Base-by-base conservation (phyloP, 768 basidiomycete genomes). In the Panaeolus papilionaceus region DNA sequence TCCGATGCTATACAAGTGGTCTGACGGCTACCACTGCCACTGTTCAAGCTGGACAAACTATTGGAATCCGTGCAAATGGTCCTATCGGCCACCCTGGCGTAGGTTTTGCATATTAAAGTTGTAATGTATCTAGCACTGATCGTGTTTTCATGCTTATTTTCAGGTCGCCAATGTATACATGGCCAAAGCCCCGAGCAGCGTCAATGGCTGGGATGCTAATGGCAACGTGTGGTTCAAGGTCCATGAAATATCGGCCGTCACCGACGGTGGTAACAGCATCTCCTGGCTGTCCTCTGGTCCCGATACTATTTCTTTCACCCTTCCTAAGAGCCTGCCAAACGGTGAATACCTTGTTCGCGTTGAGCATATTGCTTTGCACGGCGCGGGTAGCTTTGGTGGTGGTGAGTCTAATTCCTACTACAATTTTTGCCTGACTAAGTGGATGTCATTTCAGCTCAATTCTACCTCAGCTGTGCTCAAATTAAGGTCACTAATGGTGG, bases 211-310 rank as follows among this genome's bases (percentile, higher is more conserved):
- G 66, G 68, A 66, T 42, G 68, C 61, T 11, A 61, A 38, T 16
- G 68, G 68, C 7, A 47, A 58, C 9, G 66, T 66, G 10, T 69
- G 68, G 68, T 69, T 69, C 66, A 69, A 58, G 28, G 54, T 58
- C 54, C 61, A 66, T 38, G 54, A 69, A 63, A 66, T 69, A 18
- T 66, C 68, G 16, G 65, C 68, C 4, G 54, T 66, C 37, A 69
- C 68, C 28, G 44, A 66, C 54, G 68, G 68, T 10, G 68, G 68
- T 33, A 82, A 6, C 14, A 83, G 82, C 69, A 58, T 58, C 33
- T 33, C 54, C 10, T 58, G 54, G 54, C 54, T 33, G 2, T 58
- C 54, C 4, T 33, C 54, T 58, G 54, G 54, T 12, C 39, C 40
- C 39, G 58, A 62, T n/a, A 47, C 65, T 37, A 39, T 66, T 37